These are phyloP conservation scores for Penicillium sp. DNA, from an alignment of 2,329 filamentous ascomycete species.

Conservation along the genomic window DNA sequence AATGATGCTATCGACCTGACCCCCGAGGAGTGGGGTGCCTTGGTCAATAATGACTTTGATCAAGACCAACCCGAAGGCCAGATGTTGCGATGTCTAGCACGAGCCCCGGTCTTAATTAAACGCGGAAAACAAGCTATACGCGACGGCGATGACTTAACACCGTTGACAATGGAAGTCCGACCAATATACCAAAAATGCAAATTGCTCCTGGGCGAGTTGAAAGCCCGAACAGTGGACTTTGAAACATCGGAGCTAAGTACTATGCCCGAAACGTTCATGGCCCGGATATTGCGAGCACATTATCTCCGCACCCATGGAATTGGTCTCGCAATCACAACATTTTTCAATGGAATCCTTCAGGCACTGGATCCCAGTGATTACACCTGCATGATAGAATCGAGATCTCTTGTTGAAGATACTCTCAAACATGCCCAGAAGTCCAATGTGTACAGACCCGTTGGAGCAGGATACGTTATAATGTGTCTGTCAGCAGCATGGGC, in stretches of 20 bases:
- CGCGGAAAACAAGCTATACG: conserved; percentile 21
- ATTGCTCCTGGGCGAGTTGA: conserved; percentile 15
- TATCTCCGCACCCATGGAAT: conserved; percentile 37
- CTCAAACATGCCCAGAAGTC: conserved; percentile 30
- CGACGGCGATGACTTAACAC: conserved; percentile 5
- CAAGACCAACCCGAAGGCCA: conserved; percentile 29
- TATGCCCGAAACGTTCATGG: conserved; percentile 1
- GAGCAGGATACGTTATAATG: conserved; percentile 32
- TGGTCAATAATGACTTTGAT: conserved; percentile 35
- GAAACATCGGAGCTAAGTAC: conserved; percentile 9
- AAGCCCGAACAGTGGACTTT: conserved; percentile 14
- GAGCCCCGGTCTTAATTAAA: conserved; percentile 32
- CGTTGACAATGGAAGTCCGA: conserved; percentile 24
- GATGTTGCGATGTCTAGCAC: conserved; percentile 33
- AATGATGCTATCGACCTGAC: conserved; percentile 36
- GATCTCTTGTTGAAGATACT: conserved; percentile 27
- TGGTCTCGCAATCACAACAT: conserved; percentile 30
- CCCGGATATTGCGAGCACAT: conserved; percentile 28
- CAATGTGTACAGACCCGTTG: conserved; percentile 33
- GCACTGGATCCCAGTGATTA: conserved; percentile 28
- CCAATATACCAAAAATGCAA: conserved; percentile 27
- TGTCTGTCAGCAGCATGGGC: conserved; percentile 30
- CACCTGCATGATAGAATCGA: conserved; percentile 19
- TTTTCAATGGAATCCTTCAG: conserved; percentile 36
- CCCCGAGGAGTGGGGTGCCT: conserved; percentile 34